phyloP scores from a whole-genome alignment of 768 basidiomycete species.

The Tulasnella sp. region DNA sequence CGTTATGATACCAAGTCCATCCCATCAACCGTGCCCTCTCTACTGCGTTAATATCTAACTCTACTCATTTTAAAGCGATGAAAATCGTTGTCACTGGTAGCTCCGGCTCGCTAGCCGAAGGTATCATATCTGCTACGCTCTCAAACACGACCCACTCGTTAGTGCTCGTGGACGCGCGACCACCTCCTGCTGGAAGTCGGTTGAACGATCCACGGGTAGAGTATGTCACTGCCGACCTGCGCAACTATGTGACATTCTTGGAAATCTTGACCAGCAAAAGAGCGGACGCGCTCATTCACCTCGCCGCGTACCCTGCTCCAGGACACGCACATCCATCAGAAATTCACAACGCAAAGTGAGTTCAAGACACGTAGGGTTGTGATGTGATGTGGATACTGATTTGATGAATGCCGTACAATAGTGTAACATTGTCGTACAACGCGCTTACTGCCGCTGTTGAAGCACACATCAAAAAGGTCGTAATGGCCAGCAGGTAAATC shows the following conservation, averaged over 20 bases:
- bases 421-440: conserved; percentile 15
- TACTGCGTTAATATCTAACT: no score
- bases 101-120: conserved; percentile 14
- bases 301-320: conserved; percentile 13
- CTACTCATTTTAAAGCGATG: no score
- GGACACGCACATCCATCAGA: conserved; percentile 6
- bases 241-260: conserved; percentile 10
- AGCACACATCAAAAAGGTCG: conserved; percentile 14
- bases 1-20: no score
- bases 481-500: conserved; percentile 16
- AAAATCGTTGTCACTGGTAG: conserved; percentile 16
- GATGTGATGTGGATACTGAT: no score
- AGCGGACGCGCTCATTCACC: conserved; percentile 17
- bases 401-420: no score
- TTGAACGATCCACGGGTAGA: conserved; percentile 15
- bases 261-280: conserved; percentile 14
- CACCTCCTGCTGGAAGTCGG: conserved; percentile 6
- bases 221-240: conserved; percentile 16
- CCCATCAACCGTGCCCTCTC: no score
- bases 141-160: conserved; percentile 13
- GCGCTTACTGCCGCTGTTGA: conserved; percentile 16
- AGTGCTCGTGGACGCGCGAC: conserved; percentile 13
- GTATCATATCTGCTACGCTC: conserved; percentile 10
- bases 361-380: no score
- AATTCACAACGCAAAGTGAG: conserved; percentile 16